A percentile compares a stretch with the other conserved stretches of the same genome.
Evolutionary conservation across 257 asterid species (phyloP).

Genomic region (Linaria vulgaris): DNA sequence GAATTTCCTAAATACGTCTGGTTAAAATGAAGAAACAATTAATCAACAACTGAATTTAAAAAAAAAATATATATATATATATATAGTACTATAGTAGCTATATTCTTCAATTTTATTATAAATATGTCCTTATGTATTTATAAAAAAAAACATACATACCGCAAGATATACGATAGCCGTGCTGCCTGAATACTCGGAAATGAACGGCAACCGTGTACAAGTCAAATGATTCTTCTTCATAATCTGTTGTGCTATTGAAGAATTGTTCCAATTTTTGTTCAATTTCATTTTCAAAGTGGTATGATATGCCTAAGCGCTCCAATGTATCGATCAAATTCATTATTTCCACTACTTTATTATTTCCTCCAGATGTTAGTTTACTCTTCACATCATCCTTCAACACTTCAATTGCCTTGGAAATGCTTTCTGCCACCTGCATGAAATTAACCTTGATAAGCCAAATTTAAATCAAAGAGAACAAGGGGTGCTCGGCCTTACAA

Average conservation of each 20-base stretch:
- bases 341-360: conserved; percentile 5
- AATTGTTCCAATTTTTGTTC: conserved; percentile 26
- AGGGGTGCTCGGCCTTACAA: no score
- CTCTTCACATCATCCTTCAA: conserved; percentile 33
- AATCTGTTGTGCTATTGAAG: neutral
- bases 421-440: conserved; percentile 1
- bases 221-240: conserved; percentile 19
- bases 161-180: conserved; percentile 33
- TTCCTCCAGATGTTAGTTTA: neutral
- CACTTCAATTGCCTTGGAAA: conserved; percentile 22
- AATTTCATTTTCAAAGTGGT: conserved; percentile 40
- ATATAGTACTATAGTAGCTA: neutral
- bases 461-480: no score
- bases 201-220: conserved; percentile 35
- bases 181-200: no score
- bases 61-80: no score
- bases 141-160: no score
- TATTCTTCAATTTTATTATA: no score
- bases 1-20: conserved; percentile 25
- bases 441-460: no score
- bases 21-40: neutral
- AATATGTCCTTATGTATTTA: no score
- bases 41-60: neutral
- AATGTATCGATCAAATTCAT: conserved; percentile 32
- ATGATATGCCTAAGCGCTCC: no score